Percentiles rank a stretch among this genome's conserved stretches.
Evolutionary conservation across 2,329 filamentous ascomycete genomes (phyloP).

Genomic region (Fusarium metavorans): DNA sequence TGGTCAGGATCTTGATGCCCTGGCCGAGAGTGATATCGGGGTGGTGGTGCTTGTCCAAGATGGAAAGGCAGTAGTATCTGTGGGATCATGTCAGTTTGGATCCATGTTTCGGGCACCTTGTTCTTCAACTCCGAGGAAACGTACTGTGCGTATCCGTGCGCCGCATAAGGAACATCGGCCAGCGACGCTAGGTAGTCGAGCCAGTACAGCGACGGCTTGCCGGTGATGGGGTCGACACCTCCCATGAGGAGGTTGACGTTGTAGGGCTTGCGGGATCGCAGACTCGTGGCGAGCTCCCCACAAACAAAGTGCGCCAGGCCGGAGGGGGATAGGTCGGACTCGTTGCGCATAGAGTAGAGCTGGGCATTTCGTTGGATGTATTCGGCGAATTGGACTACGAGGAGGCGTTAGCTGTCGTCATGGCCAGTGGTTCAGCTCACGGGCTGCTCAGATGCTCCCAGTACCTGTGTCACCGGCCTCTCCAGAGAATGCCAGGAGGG

Average conservation of each 20-base stretch:
- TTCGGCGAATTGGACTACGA: conserved; percentile 94
- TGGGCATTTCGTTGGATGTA: conserved; percentile 99
- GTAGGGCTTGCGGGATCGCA: conserved; percentile 94
- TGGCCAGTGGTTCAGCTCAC: conserved; percentile 6
- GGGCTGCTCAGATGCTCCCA: background rate
- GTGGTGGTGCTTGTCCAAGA: conserved; percentile 98
- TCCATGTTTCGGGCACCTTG: background rate
- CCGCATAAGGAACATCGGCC: conserved; percentile 91
- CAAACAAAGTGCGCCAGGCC: conserved; percentile 95
- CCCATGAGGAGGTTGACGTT: conserved; percentile 96
- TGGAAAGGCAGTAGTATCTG: conserved; percentile 97
- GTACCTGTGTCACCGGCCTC: conserved; percentile 95
- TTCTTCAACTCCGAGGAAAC: conserved; percentile 46
- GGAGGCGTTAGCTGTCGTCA: conserved; percentile 39
- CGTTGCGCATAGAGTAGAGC: conserved; percentile 98
- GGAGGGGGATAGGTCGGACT: conserved; percentile 88
- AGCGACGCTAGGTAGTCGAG: conserved; percentile 94
- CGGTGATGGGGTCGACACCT: conserved; percentile 90
- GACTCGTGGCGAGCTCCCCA: conserved; percentile 88
- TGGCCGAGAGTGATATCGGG: conserved; percentile 91
- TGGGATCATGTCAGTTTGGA: conserved; percentile 37
- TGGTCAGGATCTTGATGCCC: conserved; percentile 89
- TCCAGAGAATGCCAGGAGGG: conserved; percentile 93
- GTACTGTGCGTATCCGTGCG: conserved; percentile 97
- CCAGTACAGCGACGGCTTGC: conserved; percentile 95